Conservation (phyloP, 1,284 basidiomycete species). For the Boletus sp. region DNA sequence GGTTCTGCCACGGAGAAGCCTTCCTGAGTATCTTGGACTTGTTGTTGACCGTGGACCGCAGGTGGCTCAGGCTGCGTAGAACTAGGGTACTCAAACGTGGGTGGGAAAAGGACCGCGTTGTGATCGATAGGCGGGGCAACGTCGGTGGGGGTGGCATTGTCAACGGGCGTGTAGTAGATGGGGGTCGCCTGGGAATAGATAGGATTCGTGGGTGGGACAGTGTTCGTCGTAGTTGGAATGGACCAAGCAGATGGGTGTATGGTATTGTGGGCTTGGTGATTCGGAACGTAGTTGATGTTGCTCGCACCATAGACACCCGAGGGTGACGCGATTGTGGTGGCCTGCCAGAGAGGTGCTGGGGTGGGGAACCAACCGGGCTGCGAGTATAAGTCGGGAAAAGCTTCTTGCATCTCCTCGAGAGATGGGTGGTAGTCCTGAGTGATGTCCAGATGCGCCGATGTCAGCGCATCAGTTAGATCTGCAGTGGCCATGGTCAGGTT, state of each 20-base stretch:
- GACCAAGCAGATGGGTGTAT: background rate
- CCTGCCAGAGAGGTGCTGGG: background rate
- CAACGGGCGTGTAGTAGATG: background rate
- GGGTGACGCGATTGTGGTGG: background rate
- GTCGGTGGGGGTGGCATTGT: too few relatives aligned
- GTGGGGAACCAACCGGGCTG: background rate
- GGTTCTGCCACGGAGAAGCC: background rate
- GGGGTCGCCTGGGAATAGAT: background rate
- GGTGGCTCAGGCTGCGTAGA: background rate
- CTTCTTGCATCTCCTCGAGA: too few relatives aligned
- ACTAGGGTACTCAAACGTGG: background rate
- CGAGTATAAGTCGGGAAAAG: background rate
- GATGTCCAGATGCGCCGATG: background rate
- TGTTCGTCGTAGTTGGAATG: background rate
- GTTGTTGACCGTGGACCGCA: too few relatives aligned
- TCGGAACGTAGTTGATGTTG: background rate
- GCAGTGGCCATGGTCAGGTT: conserved; percentile 5
- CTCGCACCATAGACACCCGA: background rate
- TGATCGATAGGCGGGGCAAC: too few relatives aligned
- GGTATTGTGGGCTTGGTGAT: background rate
- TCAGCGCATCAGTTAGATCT: background rate
- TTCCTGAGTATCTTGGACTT: background rate
- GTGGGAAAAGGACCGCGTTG: too few relatives aligned
- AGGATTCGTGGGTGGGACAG: background rate
- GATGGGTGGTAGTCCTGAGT: background rate